These are phyloP conservation scores for Westerdykella sp. DNA, from an alignment of 2,329 filamentous ascomycete genomes.

Conservation along the genomic window DNA sequence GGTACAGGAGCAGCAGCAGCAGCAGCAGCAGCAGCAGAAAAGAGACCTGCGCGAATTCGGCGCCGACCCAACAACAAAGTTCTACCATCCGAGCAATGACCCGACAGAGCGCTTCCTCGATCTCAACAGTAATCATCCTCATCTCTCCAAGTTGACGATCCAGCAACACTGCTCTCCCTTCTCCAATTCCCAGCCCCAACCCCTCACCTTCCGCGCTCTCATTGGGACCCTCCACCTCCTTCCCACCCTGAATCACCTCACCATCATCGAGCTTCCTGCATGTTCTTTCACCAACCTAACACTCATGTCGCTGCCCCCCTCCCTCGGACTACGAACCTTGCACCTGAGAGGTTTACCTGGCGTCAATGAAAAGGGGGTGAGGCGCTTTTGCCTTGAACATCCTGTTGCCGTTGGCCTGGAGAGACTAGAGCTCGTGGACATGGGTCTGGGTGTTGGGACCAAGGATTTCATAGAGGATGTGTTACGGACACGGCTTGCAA, in stretches of 20 bases:
- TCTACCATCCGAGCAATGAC: slow-evolving; percentile 40
- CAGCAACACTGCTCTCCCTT: slow-evolving; percentile 30
- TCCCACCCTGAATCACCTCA: slow-evolving; percentile 49
- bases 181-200: slow-evolving; percentile 26
- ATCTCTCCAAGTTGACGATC: slow-evolving; percentile 50
- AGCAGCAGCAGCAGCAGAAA: slow-evolving; percentile 12
- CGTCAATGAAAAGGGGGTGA: slow-evolving; percentile 51
- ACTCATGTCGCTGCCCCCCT: slow-evolving; percentile 46
- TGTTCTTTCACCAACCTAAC: slow-evolving; percentile 52
- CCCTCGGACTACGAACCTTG: slow-evolving; percentile 42
- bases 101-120: slow-evolving; percentile 49
- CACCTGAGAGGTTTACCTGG: slow-evolving; percentile 52
- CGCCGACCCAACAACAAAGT: slow-evolving; percentile 12
- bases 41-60: no score
- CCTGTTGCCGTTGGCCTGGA: no score
- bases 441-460: no score
- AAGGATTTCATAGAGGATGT: no score
- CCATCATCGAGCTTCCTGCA: slow-evolving; percentile 48
- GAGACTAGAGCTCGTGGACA: no score
- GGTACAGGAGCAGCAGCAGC: slow-evolving; percentile 21
- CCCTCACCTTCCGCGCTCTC: slow-evolving; percentile 50
- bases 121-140: slow-evolving; percentile 48
- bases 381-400: slow-evolving; percentile 35
- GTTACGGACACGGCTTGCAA: no score
- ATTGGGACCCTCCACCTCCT: slow-evolving; percentile 48